A percentile compares a stretch with the other conserved stretches of the same genome.
Evolutionary conservation across 768 basidiomycete species (phyloP).

Genomic region (Gautieria morchelliformis): DNA sequence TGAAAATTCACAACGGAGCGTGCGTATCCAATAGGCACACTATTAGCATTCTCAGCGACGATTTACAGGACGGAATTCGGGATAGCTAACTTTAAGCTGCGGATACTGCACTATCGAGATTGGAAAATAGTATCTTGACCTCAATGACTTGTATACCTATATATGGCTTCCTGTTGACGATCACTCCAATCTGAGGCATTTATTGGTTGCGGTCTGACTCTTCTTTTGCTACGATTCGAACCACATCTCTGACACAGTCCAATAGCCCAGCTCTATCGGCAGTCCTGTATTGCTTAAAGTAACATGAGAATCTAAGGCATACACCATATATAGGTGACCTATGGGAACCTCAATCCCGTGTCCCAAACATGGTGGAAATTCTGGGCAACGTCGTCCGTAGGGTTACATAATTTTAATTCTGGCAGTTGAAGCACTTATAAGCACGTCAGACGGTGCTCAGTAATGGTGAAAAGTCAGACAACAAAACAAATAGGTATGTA

Average conservation of each 20-base stretch:
- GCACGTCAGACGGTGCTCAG: constrained; percentile 19
- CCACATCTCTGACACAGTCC: neutral
- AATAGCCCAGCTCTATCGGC: neutral
- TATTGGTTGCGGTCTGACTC: constrained; percentile 16
- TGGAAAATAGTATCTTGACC: constrained; percentile 9
- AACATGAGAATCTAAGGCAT: neutral
- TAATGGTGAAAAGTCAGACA: too few species aligned
- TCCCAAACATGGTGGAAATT: too few species aligned
- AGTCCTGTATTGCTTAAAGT: neutral
- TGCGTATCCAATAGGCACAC: neutral
- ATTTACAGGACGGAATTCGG: constrained; percentile 13
- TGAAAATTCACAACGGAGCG: too few species aligned
- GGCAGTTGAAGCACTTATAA: constrained; percentile 12
- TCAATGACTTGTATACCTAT: constrained; percentile 1
- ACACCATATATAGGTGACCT: neutral
- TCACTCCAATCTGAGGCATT: constrained; percentile 1
- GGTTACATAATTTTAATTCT: too few species aligned
- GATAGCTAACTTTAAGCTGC: neutral
- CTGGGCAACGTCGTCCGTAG: too few species aligned
- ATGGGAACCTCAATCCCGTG: neutral
- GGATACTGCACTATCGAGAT: neutral
- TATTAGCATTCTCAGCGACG: too few species aligned
- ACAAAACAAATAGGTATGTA: constrained; percentile 18
- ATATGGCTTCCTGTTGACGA: neutral
- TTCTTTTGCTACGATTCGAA: too few species aligned